Base-by-base conservation (phyloP, 139 green algal genomes). In the Haematococcus sp. region DNA sequence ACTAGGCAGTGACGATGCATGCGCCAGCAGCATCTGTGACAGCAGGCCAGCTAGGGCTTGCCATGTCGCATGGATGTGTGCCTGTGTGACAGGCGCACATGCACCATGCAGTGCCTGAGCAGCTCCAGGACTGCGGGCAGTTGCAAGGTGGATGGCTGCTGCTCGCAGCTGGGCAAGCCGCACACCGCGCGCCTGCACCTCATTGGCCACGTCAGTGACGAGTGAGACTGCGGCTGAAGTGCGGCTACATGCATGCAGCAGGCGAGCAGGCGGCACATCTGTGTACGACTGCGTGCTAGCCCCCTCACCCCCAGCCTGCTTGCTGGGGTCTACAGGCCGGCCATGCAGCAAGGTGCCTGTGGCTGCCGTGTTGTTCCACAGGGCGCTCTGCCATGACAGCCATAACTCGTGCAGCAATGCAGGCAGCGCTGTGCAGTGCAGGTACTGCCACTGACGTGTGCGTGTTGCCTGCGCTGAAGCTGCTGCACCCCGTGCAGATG, bases 151-250 rank as follows among this genome's bases (percentile, higher is more conserved):
- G 7, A 68, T 51, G 63, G 56, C 76, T 0, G 88, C 89, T 31
- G 93, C 65, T 61, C 84, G 73, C 20, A 97, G 90, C 83, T 97
- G 92, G 58, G 87, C 74, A 67, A 94, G 74, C 15, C 87, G 79
- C 20, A 83, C 78, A 0, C 75, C 20, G 73, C 79, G 22, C 61
- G 0, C 28, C 56, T 22, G 76, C 64, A 27, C 54, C 68, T 20
- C 43, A 59, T 28, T 43, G 19, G 17, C 43, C 19, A 2, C 20
- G 23, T 64, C 66, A n/a, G 4, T 7, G 22, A 51, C 58, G 19
- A 67, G 55, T 17, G 32, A 68, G 13, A 7, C 49, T 51, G 64
- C 64, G 2, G 64, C 64, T 27, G 40, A 16, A 40, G 35, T 9
- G 2, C 9, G 9, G 22, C 40, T 46, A 30, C 46, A 46, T 16